A percentile compares a stretch with the other conserved stretches of the same genome.
These are phyloP conservation scores for Quercus mongolica DNA, from an alignment of 306 rosid genomes.

Conservation along the genomic window DNA sequence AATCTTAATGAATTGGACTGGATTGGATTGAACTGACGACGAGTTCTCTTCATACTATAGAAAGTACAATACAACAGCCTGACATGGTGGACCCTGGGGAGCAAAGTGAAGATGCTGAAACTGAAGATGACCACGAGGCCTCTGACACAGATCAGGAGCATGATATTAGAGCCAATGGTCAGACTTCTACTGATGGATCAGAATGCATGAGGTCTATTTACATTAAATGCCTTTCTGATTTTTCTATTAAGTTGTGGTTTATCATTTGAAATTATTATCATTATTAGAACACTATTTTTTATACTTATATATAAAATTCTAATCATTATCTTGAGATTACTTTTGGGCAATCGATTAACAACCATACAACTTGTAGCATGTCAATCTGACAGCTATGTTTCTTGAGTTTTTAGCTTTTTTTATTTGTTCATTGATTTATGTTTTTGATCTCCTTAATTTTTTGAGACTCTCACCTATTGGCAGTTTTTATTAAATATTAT, in stretches of 20 bases:
- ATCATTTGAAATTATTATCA: neutral
- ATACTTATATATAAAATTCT: neutral
- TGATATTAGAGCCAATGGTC: conserved; percentile 24
- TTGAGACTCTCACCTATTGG: no score
- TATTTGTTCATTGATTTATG: neutral
- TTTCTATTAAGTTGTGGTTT: neutral
- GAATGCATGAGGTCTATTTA: conserved; percentile 49
- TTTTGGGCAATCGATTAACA: neutral
- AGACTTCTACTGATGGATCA: conserved; percentile 30
- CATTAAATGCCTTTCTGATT: neutral
- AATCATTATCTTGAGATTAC: neutral
- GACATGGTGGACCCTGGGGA: conserved; percentile 25
- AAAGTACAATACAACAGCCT: conserved; percentile 22
- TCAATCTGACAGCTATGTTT: neutral
- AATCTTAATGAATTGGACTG: neutral
- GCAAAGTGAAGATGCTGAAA: conserved; percentile 37
- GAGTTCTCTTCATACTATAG: conserved; percentile 29
- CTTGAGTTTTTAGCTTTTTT: neutral
- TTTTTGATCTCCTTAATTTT: neutral
- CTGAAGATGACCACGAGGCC: conserved; percentile 42
- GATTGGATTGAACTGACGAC: conserved; percentile 18
- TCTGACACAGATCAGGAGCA: conserved; percentile 56
- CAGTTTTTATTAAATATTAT: neutral
- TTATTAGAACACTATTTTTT: neutral
- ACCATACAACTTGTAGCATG: neutral